Conservation (phyloP, 768 basidiomycete species). For the Pleurotus sapidus region DNA sequence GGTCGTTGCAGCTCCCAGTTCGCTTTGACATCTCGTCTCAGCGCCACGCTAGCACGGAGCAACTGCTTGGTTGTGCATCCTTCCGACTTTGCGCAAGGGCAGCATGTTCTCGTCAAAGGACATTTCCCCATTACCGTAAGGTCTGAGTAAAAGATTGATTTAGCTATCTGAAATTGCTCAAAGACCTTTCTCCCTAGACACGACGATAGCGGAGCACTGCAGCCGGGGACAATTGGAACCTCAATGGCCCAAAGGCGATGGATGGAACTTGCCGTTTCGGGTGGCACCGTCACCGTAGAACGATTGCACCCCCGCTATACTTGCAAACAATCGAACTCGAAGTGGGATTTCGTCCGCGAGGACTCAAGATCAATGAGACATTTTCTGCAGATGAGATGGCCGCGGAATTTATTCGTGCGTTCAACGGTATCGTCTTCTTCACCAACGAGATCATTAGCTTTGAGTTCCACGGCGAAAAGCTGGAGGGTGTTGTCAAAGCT, state of each 20-base stretch:
- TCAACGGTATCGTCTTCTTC: constrained; percentile 68
- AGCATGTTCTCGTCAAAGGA: constrained; percentile 76
- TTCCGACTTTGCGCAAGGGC: constrained; percentile 67
- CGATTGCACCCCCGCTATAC: constrained; percentile 53
- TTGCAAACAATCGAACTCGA: constrained; percentile 82
- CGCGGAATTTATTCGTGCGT: constrained; percentile 69
- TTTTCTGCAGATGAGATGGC: constrained; percentile 89
- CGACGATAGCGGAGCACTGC: constrained; percentile 72
- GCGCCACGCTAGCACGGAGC: constrained; percentile 66
- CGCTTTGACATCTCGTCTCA: constrained; percentile 60
- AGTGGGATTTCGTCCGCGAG: constrained; percentile 55
- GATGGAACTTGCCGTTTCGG: constrained; percentile 79
- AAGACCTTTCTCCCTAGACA: constrained; percentile 46
- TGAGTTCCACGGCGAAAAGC: constrained; percentile 83
- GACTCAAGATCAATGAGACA: constrained; percentile 54
- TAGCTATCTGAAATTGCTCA: neutral
- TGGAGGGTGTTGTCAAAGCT: constrained; percentile 68
- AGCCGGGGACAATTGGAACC: constrained; percentile 67
- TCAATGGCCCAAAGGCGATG: constrained; percentile 82
- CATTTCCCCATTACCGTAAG: constrained; percentile 68
- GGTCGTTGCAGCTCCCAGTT: constrained; percentile 35
- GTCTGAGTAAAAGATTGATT: constrained; percentile 37
- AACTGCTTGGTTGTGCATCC: constrained; percentile 83
- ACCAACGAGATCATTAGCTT: constrained; percentile 72
- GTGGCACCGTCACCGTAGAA: constrained; percentile 74